phyloP scores from a whole-genome alignment of 176 grass and related monocot genomes.

The Oryza meridionalis region DNA sequence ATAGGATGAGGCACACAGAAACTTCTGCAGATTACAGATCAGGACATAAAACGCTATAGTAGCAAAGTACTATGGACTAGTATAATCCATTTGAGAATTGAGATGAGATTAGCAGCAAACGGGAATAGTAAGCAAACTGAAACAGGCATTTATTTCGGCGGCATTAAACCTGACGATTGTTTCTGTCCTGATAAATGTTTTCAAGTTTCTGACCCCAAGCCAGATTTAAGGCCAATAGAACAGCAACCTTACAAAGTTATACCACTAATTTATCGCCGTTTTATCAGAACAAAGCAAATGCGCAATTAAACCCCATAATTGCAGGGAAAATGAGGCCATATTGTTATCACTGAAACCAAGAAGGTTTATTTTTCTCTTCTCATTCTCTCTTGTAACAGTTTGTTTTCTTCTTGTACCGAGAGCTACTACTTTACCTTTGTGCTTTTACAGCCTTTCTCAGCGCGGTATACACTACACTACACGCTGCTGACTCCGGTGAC shows the following conservation, averaged over 20 bases:
- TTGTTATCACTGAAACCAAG: not conserved
- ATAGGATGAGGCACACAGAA: not conserved
- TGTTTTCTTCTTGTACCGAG: not conserved
- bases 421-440: slow-evolving; percentile 3
- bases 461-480: not conserved
- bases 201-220: not conserved
- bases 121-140: not conserved
- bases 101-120: not conserved
- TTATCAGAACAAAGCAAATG: not conserved
- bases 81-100: not conserved
- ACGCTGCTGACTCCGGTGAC: not conserved
- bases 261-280: not conserved
- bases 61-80: not conserved
- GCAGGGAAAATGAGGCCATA: not conserved
- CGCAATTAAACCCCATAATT: not conserved
- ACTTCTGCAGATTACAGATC: not conserved
- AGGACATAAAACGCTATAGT: not conserved
- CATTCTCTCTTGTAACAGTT: not conserved
- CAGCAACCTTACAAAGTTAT: not conserved
- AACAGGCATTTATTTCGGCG: not conserved
- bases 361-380: not conserved
- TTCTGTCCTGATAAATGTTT: slow-evolving; percentile 23
- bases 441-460: slow-evolving; percentile 29
- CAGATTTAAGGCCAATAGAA: slow-evolving; percentile 9
- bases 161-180: not conserved